Conservation (phyloP, 2,329 filamentous ascomycete genomes). For the Didymella lethalis region DNA sequence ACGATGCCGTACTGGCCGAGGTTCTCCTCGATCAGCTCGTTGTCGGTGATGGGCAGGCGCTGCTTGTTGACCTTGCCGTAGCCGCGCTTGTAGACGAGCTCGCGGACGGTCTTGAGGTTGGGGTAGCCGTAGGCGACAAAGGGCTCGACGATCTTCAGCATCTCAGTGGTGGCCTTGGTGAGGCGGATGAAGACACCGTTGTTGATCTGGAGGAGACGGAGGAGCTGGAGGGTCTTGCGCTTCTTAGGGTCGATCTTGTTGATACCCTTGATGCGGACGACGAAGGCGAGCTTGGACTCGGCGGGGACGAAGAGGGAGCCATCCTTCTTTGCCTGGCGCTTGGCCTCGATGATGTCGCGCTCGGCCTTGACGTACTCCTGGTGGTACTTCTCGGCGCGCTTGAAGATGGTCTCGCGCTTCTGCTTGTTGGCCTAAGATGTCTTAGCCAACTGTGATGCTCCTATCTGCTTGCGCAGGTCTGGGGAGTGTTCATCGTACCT, state of each 20-base stretch:
- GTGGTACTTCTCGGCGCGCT: constrained; percentile 99
- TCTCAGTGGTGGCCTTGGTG: constrained; percentile 97
- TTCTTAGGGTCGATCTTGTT: constrained; percentile 99
- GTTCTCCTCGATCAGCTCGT: constrained; percentile 94
- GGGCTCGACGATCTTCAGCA: constrained; percentile 97
- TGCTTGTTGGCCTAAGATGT: constrained; percentile 89
- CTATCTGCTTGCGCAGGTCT: constrained; percentile 48
- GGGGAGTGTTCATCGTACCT: constrained; percentile 76
- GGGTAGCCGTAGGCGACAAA: constrained; percentile 99
- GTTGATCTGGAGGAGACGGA: constrained; percentile 99
- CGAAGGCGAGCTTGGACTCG: constrained; percentile 96
- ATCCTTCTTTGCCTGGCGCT: constrained; percentile 87
- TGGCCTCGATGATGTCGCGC: constrained; percentile 97
- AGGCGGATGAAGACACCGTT: constrained; percentile 97
- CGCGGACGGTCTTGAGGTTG: constrained; percentile 98
- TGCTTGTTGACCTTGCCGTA: constrained; percentile 99
- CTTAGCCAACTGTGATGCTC: constrained; percentile 51
- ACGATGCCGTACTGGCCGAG: constrained; percentile 94
- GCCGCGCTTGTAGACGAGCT: constrained; percentile 97
- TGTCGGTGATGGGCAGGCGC: constrained; percentile 95
- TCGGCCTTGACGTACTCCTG: constrained; percentile 97
- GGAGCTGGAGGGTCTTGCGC: constrained; percentile 99
- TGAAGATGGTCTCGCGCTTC: constrained; percentile 99
- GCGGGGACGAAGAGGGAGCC: constrained; percentile 95
- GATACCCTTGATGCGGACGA: constrained; percentile 99